Base-by-base conservation (phyloP, 176 grass and related monocot species). In the Triticum monococcum region DNA sequence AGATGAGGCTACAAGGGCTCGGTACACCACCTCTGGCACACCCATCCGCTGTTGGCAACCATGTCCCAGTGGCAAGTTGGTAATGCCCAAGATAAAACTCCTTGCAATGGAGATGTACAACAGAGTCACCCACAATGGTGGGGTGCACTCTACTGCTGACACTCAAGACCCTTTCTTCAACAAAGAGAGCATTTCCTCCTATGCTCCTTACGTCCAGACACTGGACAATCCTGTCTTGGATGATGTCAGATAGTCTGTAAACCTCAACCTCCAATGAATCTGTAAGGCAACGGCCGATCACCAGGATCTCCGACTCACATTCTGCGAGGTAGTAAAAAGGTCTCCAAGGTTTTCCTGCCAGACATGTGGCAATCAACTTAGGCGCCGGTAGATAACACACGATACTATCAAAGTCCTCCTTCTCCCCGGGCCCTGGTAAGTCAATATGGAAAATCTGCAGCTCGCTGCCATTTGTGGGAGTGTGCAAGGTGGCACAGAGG, bases 151-250 rank as follows among this genome's bases (percentile, higher is more conserved):
- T 77, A 24, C 38, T 65, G 40, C 20, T 84, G 14, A 77, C 72
- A 66, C 72, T 23, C 17, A 76, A 10, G n/a, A 9, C 46, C 11
- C 48, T 56, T 8, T 33, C 6, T 16, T 35, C 65, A 37, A 82
- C 2, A 8, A 70, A 71, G 18, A 82, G 65, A 8, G 46, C 13
- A 37, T 82, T 71, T 12, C 12, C 64, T 23, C 43, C 18, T 6
- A 82, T 82, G 12, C 43, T n/a, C 8, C 43, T 81, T 32, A 81
- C 7, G n/a, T n/a, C n/a, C n/a, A n/a, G n/a, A n/a, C n/a, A n/a
- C 0, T 18, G 43, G 8, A 3, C 64, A 35, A 35, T 5, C 17
- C 10, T 68, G 65, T 16, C 28, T 5, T 37, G 45, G 28, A 36
- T 17, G 9, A 81, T 28, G 43, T 81, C 41, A 81, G 17, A 4